Evolutionary conservation across 331 rosid species (phyloP), one percentile per base, ranked within the genome.

Genomic region (Quercus lobata): DNA sequence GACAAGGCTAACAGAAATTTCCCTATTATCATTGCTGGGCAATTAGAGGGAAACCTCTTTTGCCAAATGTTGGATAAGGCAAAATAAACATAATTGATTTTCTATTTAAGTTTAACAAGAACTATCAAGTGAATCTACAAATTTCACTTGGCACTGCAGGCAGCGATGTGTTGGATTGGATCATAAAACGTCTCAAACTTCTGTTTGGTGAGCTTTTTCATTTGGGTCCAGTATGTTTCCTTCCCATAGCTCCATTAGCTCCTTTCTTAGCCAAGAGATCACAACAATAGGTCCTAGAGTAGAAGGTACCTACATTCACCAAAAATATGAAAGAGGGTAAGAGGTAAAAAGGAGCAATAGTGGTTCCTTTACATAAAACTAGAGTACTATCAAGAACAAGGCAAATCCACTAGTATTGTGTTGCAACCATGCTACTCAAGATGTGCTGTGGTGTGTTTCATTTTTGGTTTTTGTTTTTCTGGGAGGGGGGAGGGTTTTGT

Each of bases 221-320:
- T 77, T 87, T 75, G 76, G 25, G 85, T n/a, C 89, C 29, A 84
- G 92, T 74, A 81, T 57, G 58, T 83, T 85, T 69, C 97, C 98
- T 83, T 96, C 98, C 98, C 99, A 96, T 71, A 96, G 81, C 85
- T 96, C 99, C 37, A 74, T 77, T 44, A 96, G 86, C 75, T 93
- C 99, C 86, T 90, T 90, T 83, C 92, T 87, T 34, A 89, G 75
- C 98, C 98, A 93, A 56, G 98, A 92, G 35, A 85, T 77, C 58
- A 84, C 79, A 30, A 96, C 22, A 37, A 96, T 93, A 30, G 98
- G 99, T 73, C 99, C 98, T 81, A 96, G 75, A 29, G 99, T 96
- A 17, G 94, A 96, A 72, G 99, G 99, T 75, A 96, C 98, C 99
- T 92, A 75, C 83, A 87, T 72, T 72, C 58, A 80, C 68, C 83